These are phyloP conservation scores for Coemansia sp. DNA, from an alignment of 192 early-diverging fungal species.

Conservation along the genomic window DNA sequence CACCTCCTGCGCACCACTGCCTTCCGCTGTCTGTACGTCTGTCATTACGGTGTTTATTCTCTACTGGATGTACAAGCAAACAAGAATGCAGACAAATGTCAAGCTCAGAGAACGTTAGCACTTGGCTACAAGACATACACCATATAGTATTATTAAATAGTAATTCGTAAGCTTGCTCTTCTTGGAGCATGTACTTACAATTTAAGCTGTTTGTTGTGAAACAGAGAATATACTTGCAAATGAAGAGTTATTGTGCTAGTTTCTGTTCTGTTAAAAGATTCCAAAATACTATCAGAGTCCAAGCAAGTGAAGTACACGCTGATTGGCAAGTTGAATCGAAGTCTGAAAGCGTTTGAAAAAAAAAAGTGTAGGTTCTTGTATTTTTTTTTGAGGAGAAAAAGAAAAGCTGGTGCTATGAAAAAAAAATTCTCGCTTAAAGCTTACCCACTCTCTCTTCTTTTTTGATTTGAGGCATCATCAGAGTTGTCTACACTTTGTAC, in stretches of 20 bases:
- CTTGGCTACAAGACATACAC: not conserved
- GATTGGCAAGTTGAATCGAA: not conserved
- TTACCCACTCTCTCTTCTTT: not conserved
- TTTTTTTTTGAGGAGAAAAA: not conserved
- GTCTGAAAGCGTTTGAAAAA: not conserved
- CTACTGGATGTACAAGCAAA: not conserved
- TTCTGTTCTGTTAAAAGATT: not conserved
- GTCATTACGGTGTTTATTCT: conserved; percentile 21
- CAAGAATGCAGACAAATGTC: not conserved
- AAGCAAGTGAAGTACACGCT: not conserved
- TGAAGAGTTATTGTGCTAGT: not conserved
- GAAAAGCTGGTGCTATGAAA: too few relatives aligned
- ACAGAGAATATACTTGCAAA: not conserved
- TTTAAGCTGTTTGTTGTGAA: not conserved
- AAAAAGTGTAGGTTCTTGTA: not conserved
- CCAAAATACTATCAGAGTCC: not conserved
- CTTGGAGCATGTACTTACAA: not conserved
- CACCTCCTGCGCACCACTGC: conserved; percentile 13
- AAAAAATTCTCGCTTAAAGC: too few relatives aligned
- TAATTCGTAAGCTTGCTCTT: not conserved
- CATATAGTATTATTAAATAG: not conserved
- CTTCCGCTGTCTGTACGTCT: conserved; percentile 20
- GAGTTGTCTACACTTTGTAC: not conserved
- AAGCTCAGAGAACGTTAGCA: not conserved
- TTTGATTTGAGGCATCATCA: not conserved